phyloP scores from a whole-genome alignment of 164 flowering plant species.

The Annona cherimola region DNA sequence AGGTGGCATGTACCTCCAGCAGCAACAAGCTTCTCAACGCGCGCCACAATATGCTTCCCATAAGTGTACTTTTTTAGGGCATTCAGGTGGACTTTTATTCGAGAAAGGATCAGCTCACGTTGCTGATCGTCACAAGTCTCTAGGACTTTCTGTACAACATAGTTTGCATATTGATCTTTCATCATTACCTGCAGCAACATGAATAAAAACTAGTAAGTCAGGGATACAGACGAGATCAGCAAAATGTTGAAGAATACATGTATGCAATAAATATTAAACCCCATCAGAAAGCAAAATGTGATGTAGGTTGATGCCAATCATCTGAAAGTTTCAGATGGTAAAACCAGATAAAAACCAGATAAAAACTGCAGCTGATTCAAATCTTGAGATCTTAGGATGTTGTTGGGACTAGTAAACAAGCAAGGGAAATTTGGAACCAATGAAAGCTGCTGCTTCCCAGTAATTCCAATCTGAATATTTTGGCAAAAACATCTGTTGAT shows the following conservation, averaged over 20 bases:
- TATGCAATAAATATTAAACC: too few species aligned
- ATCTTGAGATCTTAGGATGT: too few species aligned
- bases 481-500: too few species aligned
- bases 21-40: constrained; percentile 95
- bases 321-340: too few species aligned
- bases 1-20: constrained; percentile 66
- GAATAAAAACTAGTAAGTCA: not conserved
- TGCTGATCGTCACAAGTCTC: constrained; percentile 95
- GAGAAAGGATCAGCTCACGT: constrained; percentile 71
- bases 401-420: too few species aligned
- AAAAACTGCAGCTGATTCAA: too few species aligned
- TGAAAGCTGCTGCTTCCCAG: too few species aligned
- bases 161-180: constrained; percentile 95
- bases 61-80: constrained; percentile 89
- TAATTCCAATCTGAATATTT: too few species aligned
- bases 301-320: too few species aligned
- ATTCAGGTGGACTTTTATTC: constrained; percentile 87
- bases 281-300: too few species aligned
- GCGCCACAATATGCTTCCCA: constrained; percentile 95
- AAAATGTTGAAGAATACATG: not conserved
- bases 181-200: constrained; percentile 67
- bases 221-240: not conserved
- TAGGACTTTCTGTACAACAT: constrained; percentile 91
- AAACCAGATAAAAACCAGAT: too few species aligned
- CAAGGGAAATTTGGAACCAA: too few species aligned